These are phyloP conservation scores for Umbelopsis vinacea DNA, from an alignment of 192 early-diverging fungal species.

Conservation along the genomic window DNA sequence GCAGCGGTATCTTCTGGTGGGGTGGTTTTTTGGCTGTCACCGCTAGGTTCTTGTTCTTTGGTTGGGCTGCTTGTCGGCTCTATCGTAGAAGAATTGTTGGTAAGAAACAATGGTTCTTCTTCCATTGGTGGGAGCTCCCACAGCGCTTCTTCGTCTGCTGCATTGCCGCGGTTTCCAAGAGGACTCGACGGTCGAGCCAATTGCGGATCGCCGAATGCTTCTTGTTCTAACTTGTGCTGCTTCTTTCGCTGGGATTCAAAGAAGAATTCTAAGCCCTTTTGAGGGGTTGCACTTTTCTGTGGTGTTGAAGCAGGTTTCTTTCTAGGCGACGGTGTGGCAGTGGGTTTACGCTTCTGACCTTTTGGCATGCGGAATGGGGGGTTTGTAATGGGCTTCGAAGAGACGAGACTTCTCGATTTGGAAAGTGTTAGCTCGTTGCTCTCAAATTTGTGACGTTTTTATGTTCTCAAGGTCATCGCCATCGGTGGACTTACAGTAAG, in stretches of 20 bases:
- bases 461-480: no score
- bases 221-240: constrained; percentile 28
- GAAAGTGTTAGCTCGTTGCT: no score
- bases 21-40: background rate
- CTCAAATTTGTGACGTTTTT: constrained; percentile 1
- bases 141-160: background rate
- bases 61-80: background rate
- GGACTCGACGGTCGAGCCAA: background rate
- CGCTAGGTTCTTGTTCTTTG: background rate
- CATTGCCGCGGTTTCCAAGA: constrained; percentile 11
- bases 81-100: background rate
- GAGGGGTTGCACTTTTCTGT: constrained; percentile 6
- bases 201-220: constrained; percentile 22
- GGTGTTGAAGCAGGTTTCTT: background rate
- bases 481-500: no score
- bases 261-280: constrained; percentile 24
- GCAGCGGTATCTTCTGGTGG: background rate
- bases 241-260: constrained; percentile 26
- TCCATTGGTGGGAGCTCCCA: background rate
- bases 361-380: background rate
- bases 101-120: constrained; percentile 1
- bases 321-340: constrained; percentile 1
- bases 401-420: no score
- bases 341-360: constrained; percentile 9
- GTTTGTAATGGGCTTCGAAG: background rate